Evolutionary conservation across 768 basidiomycete species (phyloP).

Genomic region (Leccinum variicolor): DNA sequence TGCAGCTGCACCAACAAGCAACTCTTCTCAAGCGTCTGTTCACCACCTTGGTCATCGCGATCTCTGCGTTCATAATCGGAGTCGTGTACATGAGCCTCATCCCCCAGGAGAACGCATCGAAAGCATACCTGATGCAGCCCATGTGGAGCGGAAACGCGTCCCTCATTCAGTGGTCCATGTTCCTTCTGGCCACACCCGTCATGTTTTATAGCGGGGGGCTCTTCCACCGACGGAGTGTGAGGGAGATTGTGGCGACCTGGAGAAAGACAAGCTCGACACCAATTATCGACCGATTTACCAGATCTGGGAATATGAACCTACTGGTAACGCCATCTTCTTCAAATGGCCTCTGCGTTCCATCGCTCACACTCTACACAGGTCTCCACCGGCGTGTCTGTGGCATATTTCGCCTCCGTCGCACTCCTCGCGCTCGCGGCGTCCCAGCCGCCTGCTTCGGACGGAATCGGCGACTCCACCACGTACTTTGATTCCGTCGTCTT

Average conservation of each 20-base stretch:
- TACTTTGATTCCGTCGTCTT: slow-evolving; percentile 85
- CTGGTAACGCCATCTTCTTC: slow-evolving; percentile 40
- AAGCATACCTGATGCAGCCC: slow-evolving; percentile 49
- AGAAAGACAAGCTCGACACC: slow-evolving; percentile 49
- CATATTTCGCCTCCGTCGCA: slow-evolving; percentile 74
- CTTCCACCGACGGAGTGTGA: slow-evolving; percentile 54
- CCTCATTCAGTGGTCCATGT: slow-evolving; percentile 57
- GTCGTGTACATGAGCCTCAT: slow-evolving; percentile 75
- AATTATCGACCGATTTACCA: slow-evolving; percentile 53
- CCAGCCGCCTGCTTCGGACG: slow-evolving; percentile 34
- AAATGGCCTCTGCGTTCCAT: neutral
- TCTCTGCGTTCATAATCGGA: slow-evolving; percentile 77
- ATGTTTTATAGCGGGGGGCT: slow-evolving; percentile 62
- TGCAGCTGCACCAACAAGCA: slow-evolving; percentile 56
- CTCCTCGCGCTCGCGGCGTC: slow-evolving; percentile 59
- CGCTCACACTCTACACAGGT: slow-evolving; percentile 29
- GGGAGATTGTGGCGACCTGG: slow-evolving; percentile 58
- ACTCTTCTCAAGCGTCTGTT: slow-evolving; percentile 52
- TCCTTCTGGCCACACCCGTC: slow-evolving; percentile 64
- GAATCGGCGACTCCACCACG: slow-evolving; percentile 52
- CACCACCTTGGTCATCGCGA: slow-evolving; percentile 57
- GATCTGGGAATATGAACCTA: slow-evolving; percentile 89
- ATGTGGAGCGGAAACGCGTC: slow-evolving; percentile 65
- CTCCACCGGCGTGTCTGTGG: slow-evolving; percentile 67
- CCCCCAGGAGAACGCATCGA: slow-evolving; percentile 41